A percentile compares a stretch with the other conserved stretches of the same genome.
Conservation (phyloP, 106 monocot genomes). For the Narthecium ossifragum region DNA sequence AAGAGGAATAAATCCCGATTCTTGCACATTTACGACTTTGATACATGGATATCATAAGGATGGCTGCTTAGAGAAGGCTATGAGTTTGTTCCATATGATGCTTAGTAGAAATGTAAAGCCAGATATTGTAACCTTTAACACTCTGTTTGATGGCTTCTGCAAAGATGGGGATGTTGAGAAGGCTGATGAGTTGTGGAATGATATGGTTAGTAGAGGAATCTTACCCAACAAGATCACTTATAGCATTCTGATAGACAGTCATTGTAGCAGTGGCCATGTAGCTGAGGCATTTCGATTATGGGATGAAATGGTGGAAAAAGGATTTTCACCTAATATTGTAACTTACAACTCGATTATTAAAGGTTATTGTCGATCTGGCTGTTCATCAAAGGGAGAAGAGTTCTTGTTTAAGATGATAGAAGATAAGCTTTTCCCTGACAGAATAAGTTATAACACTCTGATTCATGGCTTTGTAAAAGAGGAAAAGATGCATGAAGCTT, state of each 20-base stretch:
- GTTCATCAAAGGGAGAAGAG: conserved; percentile 49
- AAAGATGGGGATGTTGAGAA: conserved; percentile 72
- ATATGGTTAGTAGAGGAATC: conserved; percentile 50
- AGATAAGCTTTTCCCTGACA: conserved; percentile 58
- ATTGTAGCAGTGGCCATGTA: conserved; percentile 56
- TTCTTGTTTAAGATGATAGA: conserved; percentile 57
- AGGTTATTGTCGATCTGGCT: conserved; percentile 65
- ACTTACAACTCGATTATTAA: conserved; percentile 84
- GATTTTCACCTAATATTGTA: conserved; percentile 61
- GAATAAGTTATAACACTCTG: conserved; percentile 77
- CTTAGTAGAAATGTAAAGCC: conserved; percentile 51
- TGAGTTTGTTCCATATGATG: conserved; percentile 55
- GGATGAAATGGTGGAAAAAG: conserved; percentile 68
- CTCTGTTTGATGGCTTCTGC: conserved; percentile 81
- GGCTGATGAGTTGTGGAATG: conserved; percentile 68
- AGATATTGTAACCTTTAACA: conserved; percentile 86
- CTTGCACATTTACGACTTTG: conserved; percentile 71
- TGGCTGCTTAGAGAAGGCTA: conserved; percentile 42
- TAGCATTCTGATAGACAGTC: conserved; percentile 53
- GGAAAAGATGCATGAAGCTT: conserved; percentile 55
- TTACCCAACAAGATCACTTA: conserved; percentile 71
- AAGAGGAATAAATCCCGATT: conserved; percentile 71
- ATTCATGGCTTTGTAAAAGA: conserved; percentile 62
- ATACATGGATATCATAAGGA: conserved; percentile 78
- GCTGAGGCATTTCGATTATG: conserved; percentile 42